These are phyloP conservation scores for Beta vulgaris DNA, from an alignment of 148 eudicot species.

Conservation along the genomic window DNA sequence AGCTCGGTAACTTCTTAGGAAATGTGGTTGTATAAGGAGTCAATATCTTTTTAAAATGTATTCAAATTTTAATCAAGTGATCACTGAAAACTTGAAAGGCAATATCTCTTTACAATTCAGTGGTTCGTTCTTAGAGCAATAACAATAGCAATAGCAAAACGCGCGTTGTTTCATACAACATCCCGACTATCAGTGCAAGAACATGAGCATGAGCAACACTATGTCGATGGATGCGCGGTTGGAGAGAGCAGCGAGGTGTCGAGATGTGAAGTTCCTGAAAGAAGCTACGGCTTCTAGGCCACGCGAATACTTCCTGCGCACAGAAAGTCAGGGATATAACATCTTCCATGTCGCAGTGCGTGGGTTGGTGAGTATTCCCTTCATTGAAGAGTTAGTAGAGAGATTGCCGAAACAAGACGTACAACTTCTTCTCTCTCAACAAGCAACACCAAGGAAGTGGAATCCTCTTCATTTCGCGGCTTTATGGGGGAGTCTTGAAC, in stretches of 20 bases:
- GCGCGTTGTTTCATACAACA: no score
- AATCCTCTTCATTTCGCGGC: conserved; percentile 18
- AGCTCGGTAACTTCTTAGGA: no score
- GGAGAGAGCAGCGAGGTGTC: neutral
- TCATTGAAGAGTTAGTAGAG: neutral
- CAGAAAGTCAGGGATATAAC: neutral
- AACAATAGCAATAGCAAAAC: no score
- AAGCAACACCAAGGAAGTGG: no score
- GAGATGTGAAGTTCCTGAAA: conserved; percentile 14
- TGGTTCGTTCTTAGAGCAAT: no score
- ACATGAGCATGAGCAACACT: no score
- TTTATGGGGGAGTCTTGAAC: neutral
- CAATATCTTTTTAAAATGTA: no score
- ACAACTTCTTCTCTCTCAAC: neutral
- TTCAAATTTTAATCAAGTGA: no score
- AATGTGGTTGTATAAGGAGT: no score
- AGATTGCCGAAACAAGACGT: neutral
- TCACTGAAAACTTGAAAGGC: no score
- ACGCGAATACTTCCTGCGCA: neutral
- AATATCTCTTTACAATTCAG: no score
- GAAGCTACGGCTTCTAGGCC: neutral
- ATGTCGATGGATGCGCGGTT: neutral
- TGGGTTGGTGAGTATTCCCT: neutral
- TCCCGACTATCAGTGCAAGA: no score
- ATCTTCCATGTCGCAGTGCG: conserved; percentile 6